Percentiles rank a stretch among this genome's conserved stretches.
Conservation (phyloP, 441 rosid genomes). For the Gossypium aridum region DNA sequence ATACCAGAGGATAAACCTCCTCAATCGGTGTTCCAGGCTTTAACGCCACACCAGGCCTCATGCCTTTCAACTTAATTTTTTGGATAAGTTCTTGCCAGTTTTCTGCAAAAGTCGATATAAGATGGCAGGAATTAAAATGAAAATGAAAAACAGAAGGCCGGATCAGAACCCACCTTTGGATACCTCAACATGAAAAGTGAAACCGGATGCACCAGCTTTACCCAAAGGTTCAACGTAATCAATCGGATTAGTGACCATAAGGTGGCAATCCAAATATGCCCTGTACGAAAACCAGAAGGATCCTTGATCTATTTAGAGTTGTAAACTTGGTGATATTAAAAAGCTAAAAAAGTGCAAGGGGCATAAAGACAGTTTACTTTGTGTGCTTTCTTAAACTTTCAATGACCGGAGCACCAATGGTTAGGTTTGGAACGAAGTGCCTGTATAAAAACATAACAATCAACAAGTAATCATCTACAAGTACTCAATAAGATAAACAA, state of each 20-base stretch:
- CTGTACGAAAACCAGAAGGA: slow-evolving; percentile 25
- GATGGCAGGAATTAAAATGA: background rate
- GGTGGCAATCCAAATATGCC: slow-evolving; percentile 91
- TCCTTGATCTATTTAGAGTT: background rate
- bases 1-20: slow-evolving; percentile 80
- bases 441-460: slow-evolving; percentile 24
- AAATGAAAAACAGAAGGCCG: background rate
- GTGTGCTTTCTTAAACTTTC: slow-evolving; percentile 92
- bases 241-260: slow-evolving; percentile 88
- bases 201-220: slow-evolving; percentile 90
- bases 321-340: background rate
- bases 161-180: slow-evolving; percentile 46
- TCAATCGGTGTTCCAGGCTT: slow-evolving; percentile 84
- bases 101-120: slow-evolving; percentile 33
- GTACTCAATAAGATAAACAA: background rate
- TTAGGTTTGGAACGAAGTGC: slow-evolving; percentile 88
- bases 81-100: slow-evolving; percentile 75
- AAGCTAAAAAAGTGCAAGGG: background rate
- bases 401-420: slow-evolving; percentile 86
- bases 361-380: slow-evolving; percentile 32
- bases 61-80: slow-evolving; percentile 67
- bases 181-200: slow-evolving; percentile 86
- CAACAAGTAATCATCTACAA: slow-evolving; percentile 1
- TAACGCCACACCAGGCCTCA: slow-evolving; percentile 81
- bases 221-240: slow-evolving; percentile 77